Conservation (phyloP, 352 stramenopile species). For the Albugo laibachii region DNA sequence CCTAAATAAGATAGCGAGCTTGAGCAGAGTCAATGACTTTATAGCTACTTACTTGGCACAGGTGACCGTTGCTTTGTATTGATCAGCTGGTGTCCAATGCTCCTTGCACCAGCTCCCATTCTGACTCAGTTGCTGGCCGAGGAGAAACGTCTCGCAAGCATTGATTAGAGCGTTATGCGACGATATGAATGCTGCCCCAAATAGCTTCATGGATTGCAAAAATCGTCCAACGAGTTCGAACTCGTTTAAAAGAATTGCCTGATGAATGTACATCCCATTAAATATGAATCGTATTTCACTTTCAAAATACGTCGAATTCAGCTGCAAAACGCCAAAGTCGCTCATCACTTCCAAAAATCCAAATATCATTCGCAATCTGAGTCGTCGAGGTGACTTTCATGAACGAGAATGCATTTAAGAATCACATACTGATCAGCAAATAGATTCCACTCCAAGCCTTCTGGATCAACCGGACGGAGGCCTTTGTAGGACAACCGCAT, state of each 20-base stretch:
- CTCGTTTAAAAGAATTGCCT: constrained; percentile 44
- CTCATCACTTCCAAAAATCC: constrained; percentile 54
- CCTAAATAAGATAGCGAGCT: constrained; percentile 10
- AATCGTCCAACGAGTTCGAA: constrained; percentile 56
- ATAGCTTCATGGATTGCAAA: constrained; percentile 62
- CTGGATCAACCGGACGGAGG: constrained; percentile 32
- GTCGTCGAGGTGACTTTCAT: background rate
- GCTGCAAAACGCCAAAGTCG: constrained; percentile 51
- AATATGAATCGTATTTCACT: constrained; percentile 56
- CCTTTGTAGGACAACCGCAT: constrained; percentile 52
- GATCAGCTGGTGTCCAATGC: constrained; percentile 26
- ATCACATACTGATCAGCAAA: constrained; percentile 53
- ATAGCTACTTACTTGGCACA: constrained; percentile 46
- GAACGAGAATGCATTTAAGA: background rate
- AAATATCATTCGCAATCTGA: constrained; percentile 64
- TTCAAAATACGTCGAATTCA: constrained; percentile 43
- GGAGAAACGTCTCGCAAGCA: constrained; percentile 37
- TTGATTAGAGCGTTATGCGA: constrained; percentile 24
- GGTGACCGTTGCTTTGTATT: constrained; percentile 63
- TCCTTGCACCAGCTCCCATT: constrained; percentile 59
- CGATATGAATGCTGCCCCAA: constrained; percentile 19
- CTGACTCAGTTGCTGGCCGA: constrained; percentile 30
- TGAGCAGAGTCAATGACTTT: background rate
- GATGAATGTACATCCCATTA: constrained; percentile 46
- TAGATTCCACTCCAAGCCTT: constrained; percentile 34